Evolutionary conservation across 176 grass and related monocot genomes (phyloP).

Genomic region (Urochloa ruziziensis): DNA sequence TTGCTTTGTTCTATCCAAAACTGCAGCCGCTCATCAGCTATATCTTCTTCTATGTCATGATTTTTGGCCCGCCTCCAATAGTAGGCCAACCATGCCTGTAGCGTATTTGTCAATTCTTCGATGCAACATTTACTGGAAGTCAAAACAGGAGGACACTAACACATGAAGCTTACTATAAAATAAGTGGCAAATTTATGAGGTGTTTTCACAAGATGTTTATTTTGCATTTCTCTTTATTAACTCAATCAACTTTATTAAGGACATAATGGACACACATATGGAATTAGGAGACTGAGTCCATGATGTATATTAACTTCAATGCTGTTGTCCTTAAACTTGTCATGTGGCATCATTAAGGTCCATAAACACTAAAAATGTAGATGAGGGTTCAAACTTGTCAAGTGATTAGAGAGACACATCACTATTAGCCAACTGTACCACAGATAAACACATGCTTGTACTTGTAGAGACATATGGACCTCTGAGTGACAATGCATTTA

Average conservation of each 20-base stretch:
- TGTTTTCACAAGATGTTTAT: conserved; percentile 9
- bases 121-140: background rate
- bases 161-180: background rate
- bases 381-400: background rate
- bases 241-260: background rate
- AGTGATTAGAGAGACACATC: background rate
- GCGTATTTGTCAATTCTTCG: conserved; percentile 8
- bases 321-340: background rate
- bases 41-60: conserved; percentile 93
- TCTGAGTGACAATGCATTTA: background rate
- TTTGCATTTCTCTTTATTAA: conserved; percentile 17
- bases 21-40: conserved; percentile 86
- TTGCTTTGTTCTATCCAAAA: conserved; percentile 93
- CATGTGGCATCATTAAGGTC: background rate
- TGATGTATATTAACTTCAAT: background rate
- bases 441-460: background rate
- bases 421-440: background rate
- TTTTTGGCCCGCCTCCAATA: conserved; percentile 84
- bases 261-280: background rate
- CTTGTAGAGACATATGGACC: background rate
- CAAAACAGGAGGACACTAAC: conserved; percentile 1
- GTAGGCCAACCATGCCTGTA: conserved; percentile 89
- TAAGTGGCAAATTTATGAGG: background rate
- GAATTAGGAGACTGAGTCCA: background rate
- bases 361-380: background rate